Evolutionary conservation across 169 alveolate species (phyloP).

Genomic region (Plasmodium billcollinsi): DNA sequence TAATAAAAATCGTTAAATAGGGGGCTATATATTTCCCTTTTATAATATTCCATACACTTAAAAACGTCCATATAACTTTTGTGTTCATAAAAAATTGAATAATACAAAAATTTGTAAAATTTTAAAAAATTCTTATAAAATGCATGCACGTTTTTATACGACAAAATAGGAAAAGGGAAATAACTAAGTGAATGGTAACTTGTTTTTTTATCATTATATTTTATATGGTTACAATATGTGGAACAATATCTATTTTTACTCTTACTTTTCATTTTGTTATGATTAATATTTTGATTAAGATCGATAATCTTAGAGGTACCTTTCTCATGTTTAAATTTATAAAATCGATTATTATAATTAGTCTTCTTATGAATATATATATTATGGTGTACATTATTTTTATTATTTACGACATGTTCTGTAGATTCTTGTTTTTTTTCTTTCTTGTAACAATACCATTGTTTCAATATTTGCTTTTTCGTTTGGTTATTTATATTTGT

Average conservation of each 20-base stretch:
- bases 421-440: slow-evolving; percentile 1
- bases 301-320: no score
- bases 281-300: no score
- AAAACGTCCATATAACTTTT: slow-evolving; percentile 61
- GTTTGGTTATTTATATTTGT: slow-evolving; percentile 13
- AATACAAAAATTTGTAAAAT: slow-evolving; percentile 40
- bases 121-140: slow-evolving; percentile 30
- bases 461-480: slow-evolving; percentile 28
- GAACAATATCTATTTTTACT: no score
- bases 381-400: background rate
- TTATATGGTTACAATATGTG: no score
- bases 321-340: no score
- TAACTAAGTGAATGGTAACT: slow-evolving; percentile 23
- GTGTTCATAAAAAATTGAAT: slow-evolving; percentile 19
- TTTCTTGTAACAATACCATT: slow-evolving; percentile 21
- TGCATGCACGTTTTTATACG: slow-evolving; percentile 32
- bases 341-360: no score
- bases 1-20: slow-evolving; percentile 20
- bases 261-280: no score
- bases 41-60: slow-evolving; percentile 24
- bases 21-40: slow-evolving; percentile 30
- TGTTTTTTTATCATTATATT: background rate
- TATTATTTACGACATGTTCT: background rate
- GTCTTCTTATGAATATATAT: background rate
- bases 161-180: slow-evolving; percentile 51